Evolutionary conservation across 495 filamentous ascomycete species (phyloP).

Genomic region (Talaromyces borbonicus): DNA sequence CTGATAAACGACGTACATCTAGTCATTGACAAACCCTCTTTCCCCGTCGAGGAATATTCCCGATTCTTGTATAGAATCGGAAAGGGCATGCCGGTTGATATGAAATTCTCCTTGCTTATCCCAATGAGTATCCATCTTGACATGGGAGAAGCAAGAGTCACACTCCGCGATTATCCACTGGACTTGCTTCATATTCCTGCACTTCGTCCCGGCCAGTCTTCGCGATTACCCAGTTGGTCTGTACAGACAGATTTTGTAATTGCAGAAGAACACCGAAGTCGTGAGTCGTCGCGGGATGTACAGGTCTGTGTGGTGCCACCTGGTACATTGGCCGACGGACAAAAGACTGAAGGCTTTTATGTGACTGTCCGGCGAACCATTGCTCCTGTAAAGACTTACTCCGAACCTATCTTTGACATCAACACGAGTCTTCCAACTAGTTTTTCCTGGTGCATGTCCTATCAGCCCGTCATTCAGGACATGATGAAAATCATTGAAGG

Average conservation of each 20-base stretch:
- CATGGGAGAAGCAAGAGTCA: conserved; percentile 83
- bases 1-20: conserved; percentile 80
- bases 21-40: conserved; percentile 85
- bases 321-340: conserved; percentile 36
- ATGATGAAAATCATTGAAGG: conserved; percentile 99
- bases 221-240: conserved; percentile 69
- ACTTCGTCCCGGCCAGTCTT: conserved; percentile 67
- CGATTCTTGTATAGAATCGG: conserved; percentile 78
- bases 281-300: conserved; percentile 67
- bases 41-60: conserved; percentile 69
- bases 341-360: conserved; percentile 45
- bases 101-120: conserved; percentile 78
- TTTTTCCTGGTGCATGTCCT: conserved; percentile 94
- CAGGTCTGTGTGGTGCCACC: conserved; percentile 80
- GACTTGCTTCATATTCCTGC: conserved; percentile 86
- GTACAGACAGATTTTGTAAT: conserved; percentile 91
- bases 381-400: conserved; percentile 93
- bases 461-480: conserved; percentile 96
- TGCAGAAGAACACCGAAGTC: conserved; percentile 80
- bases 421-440: conserved; percentile 84
- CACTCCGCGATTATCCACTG: conserved; percentile 84
- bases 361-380: conserved; percentile 88
- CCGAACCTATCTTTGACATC: conserved; percentile 81
- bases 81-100: conserved; percentile 90
- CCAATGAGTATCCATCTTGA: conserved; percentile 83